Base-by-base conservation (phyloP, 345 rosid species). In the Pistacia vera region DNA sequence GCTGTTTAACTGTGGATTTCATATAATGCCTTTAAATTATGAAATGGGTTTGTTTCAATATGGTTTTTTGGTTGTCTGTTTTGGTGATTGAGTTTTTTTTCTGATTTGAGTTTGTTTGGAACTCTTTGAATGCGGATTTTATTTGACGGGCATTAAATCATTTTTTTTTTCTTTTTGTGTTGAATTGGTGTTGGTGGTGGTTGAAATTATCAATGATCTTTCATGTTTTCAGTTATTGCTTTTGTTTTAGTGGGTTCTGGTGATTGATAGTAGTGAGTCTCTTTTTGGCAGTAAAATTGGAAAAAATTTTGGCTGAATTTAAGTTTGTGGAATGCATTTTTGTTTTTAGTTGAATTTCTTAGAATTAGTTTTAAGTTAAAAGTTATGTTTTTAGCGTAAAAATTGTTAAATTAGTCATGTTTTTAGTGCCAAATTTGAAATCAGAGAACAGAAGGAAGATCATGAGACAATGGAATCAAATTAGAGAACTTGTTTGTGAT, bases 1-100 rank as follows among this genome's bases (percentile, higher is more conserved):
- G 22, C 54, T 13, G 36, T 13, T 58, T 71, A 8, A 71, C 44
- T 44, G 20, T 71, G 36, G 22, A 22, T 71, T 71, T 74, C 25
- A 20, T 64, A 63, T 63, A n/a, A 57, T 48, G 79, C 35, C 44
- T 22, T 20, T 57, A 78, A 58, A 57, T 54, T 69, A 33, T 54
- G 44, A 41, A 54, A 59, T 63, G 70, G 33, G 70, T 63, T 38
- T 56, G 9, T n/a, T 67, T 62, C 30, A 60, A 48, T 56, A 63
- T 51, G 44, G 62, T 30, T 77, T 5, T 7, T 41, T 7, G 46
- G 46, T 41, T 41, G 49, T 16, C 59, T 46, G 52, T 38, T 20
- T 2, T 56, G 18, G 46, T 41, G 1, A 41, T 41, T 41, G 46
- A 41, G 8, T 41, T 41, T 41, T 41, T 41, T 8, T 0, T 41